Evolutionary conservation across 129 eudicot species (phyloP).

Genomic region (Mikania micrantha): DNA sequence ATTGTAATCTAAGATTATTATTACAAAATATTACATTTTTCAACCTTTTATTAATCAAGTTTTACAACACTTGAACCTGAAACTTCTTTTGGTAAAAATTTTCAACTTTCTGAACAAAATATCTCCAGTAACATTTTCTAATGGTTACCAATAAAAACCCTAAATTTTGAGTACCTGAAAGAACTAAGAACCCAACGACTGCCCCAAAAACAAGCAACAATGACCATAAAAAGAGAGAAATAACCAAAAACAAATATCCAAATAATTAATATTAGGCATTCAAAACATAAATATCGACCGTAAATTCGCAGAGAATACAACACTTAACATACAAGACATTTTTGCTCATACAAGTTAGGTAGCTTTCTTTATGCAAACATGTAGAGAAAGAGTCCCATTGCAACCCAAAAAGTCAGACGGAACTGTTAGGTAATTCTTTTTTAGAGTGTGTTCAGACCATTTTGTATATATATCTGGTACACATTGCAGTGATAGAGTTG

Average conservation of each 20-base stretch:
- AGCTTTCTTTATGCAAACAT: slow-evolving; percentile 31
- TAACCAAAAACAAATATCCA: neutral
- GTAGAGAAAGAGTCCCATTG: neutral
- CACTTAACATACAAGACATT: neutral
- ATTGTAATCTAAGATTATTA: too few species aligned
- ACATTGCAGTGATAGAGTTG: slow-evolving; percentile 35
- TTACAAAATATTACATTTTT: too few species aligned
- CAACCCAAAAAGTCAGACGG: slow-evolving; percentile 29
- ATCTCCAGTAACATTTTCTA: too few species aligned
- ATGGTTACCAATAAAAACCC: too few species aligned
- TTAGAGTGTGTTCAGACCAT: slow-evolving; percentile 28
- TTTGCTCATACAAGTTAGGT: neutral
- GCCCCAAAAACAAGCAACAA: too few species aligned
- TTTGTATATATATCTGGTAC: slow-evolving; percentile 20
- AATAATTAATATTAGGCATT: neutral
- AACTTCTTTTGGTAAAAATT: too few species aligned
- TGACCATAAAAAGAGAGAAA: neutral
- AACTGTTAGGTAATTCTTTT: slow-evolving; percentile 32
- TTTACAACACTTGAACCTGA: too few species aligned
- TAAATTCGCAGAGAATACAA: neutral
- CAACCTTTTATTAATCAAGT: too few species aligned
- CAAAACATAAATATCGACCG: neutral
- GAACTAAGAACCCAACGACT: too few species aligned
- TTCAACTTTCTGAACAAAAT: too few species aligned
- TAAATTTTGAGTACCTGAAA: too few species aligned